Conservation (phyloP, 345 rosid genomes). For the Capsella bursapastoris region DNA sequence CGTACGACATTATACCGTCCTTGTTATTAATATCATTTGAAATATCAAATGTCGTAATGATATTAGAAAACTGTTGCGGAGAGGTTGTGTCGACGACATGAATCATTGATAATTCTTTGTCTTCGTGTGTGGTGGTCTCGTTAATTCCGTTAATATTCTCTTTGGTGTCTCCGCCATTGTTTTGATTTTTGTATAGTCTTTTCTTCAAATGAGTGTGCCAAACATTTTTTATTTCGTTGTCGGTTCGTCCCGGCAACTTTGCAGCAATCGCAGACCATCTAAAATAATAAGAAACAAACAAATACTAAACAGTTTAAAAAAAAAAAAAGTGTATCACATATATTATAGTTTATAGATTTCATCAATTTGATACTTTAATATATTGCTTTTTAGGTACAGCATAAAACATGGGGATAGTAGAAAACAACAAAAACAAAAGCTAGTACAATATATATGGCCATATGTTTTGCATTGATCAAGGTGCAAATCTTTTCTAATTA, state of each 20-base stretch:
- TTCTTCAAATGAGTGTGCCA: slow-evolving; percentile 89
- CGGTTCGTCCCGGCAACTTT: slow-evolving; percentile 76
- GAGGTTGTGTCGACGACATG: slow-evolving; percentile 26
- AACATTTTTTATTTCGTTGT: slow-evolving; percentile 84
- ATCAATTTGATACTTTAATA: slow-evolving; percentile 32
- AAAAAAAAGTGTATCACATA: not conserved
- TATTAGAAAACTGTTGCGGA: slow-evolving; percentile 40
- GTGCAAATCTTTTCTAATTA: slow-evolving; percentile 28
- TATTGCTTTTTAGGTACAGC: slow-evolving; percentile 5
- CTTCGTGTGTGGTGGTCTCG: slow-evolving; percentile 15
- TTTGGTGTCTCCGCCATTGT: slow-evolving; percentile 42
- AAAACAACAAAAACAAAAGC: slow-evolving; percentile 29
- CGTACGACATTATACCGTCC: slow-evolving; percentile 28
- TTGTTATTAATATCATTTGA: slow-evolving; percentile 11
- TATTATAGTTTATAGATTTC: slow-evolving; percentile 14
- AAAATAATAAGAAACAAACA: slow-evolving; percentile 34
- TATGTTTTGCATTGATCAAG: slow-evolving; percentile 39
- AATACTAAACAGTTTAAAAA: slow-evolving; percentile 14
- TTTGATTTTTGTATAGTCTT: slow-evolving; percentile 50
- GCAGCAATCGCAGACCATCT: slow-evolving; percentile 95
- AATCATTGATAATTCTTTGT: slow-evolving; percentile 24
- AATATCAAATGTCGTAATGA: slow-evolving; percentile 27
- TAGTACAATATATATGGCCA: slow-evolving; percentile 20
- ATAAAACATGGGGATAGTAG: slow-evolving; percentile 35
- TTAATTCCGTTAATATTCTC: slow-evolving; percentile 7